Conservation (phyloP, 2,329 filamentous ascomycete genomes). For the Sporothrix pseudoabietina region DNA sequence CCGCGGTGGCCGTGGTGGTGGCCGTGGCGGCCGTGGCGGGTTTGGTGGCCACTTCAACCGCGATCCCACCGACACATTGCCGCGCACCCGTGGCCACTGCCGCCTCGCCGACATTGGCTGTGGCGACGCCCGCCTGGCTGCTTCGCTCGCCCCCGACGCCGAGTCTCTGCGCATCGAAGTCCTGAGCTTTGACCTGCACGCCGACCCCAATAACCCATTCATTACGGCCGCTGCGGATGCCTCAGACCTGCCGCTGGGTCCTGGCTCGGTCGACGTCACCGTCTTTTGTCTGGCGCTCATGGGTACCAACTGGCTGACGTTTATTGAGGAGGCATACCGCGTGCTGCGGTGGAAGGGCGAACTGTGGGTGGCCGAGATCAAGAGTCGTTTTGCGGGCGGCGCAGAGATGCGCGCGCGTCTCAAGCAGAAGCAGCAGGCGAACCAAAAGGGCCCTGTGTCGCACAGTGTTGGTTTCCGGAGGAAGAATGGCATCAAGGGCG, state of each 20-base stretch:
- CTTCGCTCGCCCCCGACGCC: slow-evolving; percentile 63
- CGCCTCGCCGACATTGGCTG: slow-evolving; percentile 91
- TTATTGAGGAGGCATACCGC: slow-evolving; percentile 93
- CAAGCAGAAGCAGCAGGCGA: slow-evolving; percentile 39
- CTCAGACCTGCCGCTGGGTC: slow-evolving; percentile 73
- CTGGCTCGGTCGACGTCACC: slow-evolving; percentile 78
- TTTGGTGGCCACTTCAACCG: slow-evolving; percentile 34
- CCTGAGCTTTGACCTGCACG: slow-evolving; percentile 82
- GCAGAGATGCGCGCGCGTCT: slow-evolving; percentile 32
- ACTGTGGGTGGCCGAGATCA: slow-evolving; percentile 96
- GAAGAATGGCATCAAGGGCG: slow-evolving; percentile 47
- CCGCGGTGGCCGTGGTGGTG: slow-evolving; percentile 31
- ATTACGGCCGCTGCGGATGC: slow-evolving; percentile 90
- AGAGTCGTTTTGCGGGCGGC: slow-evolving; percentile 73
- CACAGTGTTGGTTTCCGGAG: slow-evolving; percentile 70
- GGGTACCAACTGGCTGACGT: slow-evolving; percentile 98
- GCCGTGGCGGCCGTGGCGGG: slow-evolving; percentile 37
- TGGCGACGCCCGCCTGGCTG: slow-evolving; percentile 82
- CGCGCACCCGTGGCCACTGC: slow-evolving; percentile 70
- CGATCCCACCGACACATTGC: slow-evolving; percentile 55
- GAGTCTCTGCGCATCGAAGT: slow-evolving; percentile 72
- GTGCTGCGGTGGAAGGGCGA: slow-evolving; percentile 92
- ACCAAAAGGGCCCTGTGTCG: slow-evolving; percentile 52
- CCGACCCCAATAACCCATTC: slow-evolving; percentile 58
- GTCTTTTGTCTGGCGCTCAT: slow-evolving; percentile 97